Percentiles rank a stretch among this genome's conserved stretches.
Conservation (phyloP, 352 stramenopile genomes). For the Achlya hypogyna region DNA sequence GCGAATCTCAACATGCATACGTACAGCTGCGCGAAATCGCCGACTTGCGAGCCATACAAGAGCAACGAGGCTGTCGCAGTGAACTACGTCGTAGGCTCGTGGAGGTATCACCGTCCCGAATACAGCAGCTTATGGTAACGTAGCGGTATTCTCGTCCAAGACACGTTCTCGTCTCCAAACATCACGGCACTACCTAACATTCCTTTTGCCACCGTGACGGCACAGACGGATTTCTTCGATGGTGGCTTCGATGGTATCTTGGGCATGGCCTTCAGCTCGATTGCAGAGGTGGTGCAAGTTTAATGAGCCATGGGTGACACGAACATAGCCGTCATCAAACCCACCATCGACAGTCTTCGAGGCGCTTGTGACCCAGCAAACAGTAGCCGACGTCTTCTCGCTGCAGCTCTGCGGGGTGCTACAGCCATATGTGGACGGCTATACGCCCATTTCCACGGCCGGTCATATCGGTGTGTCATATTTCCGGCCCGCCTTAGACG, state of each 20-base stretch:
- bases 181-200: constrained; percentile 38
- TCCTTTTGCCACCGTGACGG: constrained; percentile 48
- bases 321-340: too few relatives aligned
- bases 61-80: constrained; percentile 40
- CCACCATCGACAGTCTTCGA: constrained; percentile 59
- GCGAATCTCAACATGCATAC: constrained; percentile 43
- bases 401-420: constrained; percentile 68
- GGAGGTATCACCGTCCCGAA: constrained; percentile 24
- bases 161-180: constrained; percentile 55
- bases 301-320: too few relatives aligned
- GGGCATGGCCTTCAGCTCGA: constrained; percentile 46
- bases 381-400: constrained; percentile 50
- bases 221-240: constrained; percentile 58
- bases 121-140: not conserved
- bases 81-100: constrained; percentile 66
- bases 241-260: constrained; percentile 69
- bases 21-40: constrained; percentile 57
- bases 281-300: constrained; percentile 26
- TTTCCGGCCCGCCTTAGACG: constrained; percentile 35
- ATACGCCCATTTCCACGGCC: constrained; percentile 29
- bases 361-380: constrained; percentile 26
- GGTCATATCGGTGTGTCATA: constrained; percentile 18
- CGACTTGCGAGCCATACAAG: constrained; percentile 36
- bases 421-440: constrained; percentile 35
- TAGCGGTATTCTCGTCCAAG: constrained; percentile 40